These are phyloP conservation scores for Fusarium pininemorale DNA, from an alignment of 2,329 filamentous ascomycete genomes.

Conservation along the genomic window DNA sequence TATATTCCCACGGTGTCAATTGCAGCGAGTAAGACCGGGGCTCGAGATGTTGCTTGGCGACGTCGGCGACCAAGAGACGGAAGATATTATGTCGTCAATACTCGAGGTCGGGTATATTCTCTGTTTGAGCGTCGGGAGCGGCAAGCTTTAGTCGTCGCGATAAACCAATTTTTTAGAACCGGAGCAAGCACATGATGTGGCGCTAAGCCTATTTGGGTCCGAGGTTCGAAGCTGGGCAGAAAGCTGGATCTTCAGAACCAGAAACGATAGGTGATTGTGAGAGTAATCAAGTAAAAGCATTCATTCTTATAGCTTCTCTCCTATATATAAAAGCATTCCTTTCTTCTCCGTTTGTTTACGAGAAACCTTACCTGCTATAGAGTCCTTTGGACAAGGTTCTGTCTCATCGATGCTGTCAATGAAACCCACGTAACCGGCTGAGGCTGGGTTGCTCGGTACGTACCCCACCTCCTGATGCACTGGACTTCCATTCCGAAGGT, in stretches of 20 bases:
- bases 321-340: background rate
- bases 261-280: background rate
- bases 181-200: constrained; percentile 40
- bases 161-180: constrained; percentile 44
- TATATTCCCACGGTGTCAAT: constrained; percentile 15
- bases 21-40: constrained; percentile 9
- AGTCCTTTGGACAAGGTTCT: background rate
- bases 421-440: constrained; percentile 8
- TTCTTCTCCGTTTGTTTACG: no score
- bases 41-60: constrained; percentile 3
- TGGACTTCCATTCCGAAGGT: constrained; percentile 5
- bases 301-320: background rate
- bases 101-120: constrained; percentile 22
- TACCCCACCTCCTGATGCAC: constrained; percentile 35
- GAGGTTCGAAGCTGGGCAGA: constrained; percentile 18
- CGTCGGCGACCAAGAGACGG: constrained; percentile 14
- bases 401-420: background rate
- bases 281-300: background rate
- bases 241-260: background rate
- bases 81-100: constrained; percentile 37
- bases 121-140: constrained; percentile 31
- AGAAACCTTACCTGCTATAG: background rate
- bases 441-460: constrained; percentile 32
- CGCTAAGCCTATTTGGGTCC: constrained; percentile 31
- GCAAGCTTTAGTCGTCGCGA: constrained; percentile 41